Evolutionary conservation across 140 eudicot genomes (phyloP), one percentile per base, ranked within the genome.

Genomic region (Artemisia princeps): DNA sequence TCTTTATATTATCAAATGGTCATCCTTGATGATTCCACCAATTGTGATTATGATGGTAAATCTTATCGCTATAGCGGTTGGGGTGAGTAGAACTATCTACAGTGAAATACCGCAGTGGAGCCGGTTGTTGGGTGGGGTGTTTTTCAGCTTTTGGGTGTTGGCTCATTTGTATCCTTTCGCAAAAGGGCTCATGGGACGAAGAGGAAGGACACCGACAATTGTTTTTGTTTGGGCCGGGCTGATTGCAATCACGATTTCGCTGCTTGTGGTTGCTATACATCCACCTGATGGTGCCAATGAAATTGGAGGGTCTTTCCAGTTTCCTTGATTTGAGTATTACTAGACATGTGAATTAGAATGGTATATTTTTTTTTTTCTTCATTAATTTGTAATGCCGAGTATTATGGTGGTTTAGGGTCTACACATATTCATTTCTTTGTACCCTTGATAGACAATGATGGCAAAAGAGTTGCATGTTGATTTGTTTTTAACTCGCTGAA

Each of bases 121-220:
- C 55, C 87, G 85, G 6, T 55, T 89, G 55, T 65, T 89, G 11
- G 96, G 96, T 3, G 96, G 96, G 10, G 96, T 86, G 54, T 89
- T 89, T 72, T 89, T 89, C 42, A 89, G 96, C 82, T 86, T 89
- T 65, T 89, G 96, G 96, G 96, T 89, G 5, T 66, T 89, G 88
- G 95, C 96, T 51, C 96, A 89, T 78, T 54, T 89, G 26, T 89
- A 81, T 50, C 96, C 96, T 0, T 89, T 89, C n/a, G 96, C 96
- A 0, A 89, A 89, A 44, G 96, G 96, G 50, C 72, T 89, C 0
- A 89, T 89, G 95, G 96, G 96, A 19, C 77, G 95, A 69, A 74
- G 96, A 49, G 96, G 96, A 45, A 80, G 96, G 69, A 89, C 95
- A 0, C 96, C 95, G 0, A 89, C 96, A 4, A 83, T 89, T 14